These are phyloP conservation scores for Rhodotorula glutinis DNA, from an alignment of 1,284 basidiomycete genomes.

Conservation along the genomic window DNA sequence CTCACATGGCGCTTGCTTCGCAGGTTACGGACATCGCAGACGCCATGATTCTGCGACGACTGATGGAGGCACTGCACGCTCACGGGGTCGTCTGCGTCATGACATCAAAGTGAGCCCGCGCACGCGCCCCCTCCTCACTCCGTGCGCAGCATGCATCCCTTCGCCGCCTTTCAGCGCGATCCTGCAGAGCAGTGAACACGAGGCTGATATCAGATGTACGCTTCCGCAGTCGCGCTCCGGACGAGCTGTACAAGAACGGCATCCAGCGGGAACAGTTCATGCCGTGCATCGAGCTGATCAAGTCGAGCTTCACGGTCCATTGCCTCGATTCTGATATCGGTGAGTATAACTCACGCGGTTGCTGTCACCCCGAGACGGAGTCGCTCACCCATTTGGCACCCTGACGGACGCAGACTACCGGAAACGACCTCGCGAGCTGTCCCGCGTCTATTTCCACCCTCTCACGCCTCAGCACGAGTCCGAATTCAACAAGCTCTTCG, in stretches of 20 bases:
- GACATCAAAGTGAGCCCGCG: conserved; percentile 80
- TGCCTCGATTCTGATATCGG: conserved; percentile 94
- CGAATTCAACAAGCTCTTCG: conserved; percentile 80
- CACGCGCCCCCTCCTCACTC: no score
- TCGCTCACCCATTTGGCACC: background rate
- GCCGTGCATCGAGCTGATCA: conserved; percentile 91
- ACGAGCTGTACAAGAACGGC: conserved; percentile 97
- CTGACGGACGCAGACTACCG: conserved; percentile 68
- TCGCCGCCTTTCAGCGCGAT: no score
- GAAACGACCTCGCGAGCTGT: conserved; percentile 79
- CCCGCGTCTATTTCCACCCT: conserved; percentile 87
- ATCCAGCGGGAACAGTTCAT: conserved; percentile 96
- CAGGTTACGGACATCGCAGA: conserved; percentile 97
- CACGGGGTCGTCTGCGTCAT: conserved; percentile 91
- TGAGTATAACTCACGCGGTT: conserved; percentile 41
- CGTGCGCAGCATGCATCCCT: no score
- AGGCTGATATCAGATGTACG: no score
- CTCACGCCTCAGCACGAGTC: conserved; percentile 61
- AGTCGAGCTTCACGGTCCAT: conserved; percentile 76
- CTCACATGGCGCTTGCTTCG: background rate
- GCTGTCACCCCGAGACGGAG: background rate
- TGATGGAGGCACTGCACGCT: conserved; percentile 78
- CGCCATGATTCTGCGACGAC: conserved; percentile 91
- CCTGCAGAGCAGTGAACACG: no score
- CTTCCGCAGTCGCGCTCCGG: conserved; percentile 77